Conservation (phyloP, 768 basidiomycete species). For the Guyanaporus albipodus region DNA sequence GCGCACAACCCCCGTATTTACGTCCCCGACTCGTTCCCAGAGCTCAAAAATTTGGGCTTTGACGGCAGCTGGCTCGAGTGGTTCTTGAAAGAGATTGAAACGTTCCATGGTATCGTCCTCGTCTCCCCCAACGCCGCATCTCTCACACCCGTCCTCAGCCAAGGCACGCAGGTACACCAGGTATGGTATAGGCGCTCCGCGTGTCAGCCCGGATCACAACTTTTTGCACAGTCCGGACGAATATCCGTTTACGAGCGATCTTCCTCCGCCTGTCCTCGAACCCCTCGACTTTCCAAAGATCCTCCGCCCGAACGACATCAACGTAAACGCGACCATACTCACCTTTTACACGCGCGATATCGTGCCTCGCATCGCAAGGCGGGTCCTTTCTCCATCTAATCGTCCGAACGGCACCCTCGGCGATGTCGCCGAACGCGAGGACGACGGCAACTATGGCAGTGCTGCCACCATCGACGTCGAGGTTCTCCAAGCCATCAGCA, state of each 20-base stretch:
- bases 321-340: constrained; percentile 83
- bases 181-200: constrained; percentile 37
- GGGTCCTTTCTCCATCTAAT: constrained; percentile 58
- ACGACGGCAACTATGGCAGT: constrained; percentile 98
- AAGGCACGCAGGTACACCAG: constrained; percentile 95
- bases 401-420: constrained; percentile 63
- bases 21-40: constrained; percentile 69
- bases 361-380: constrained; percentile 83
- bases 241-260: constrained; percentile 84
- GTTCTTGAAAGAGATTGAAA: constrained; percentile 94
- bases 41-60: constrained; percentile 71
- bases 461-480: constrained; percentile 94
- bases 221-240: constrained; percentile 80
- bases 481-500: constrained; percentile 95
- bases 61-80: constrained; percentile 93
- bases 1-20: constrained; percentile 92
- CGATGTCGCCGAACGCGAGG: constrained; percentile 70
- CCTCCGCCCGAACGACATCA: constrained; percentile 74
- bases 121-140: background rate
- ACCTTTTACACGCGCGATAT: constrained; percentile 86
- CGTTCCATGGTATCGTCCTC: constrained; percentile 77
- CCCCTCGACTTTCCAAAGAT: constrained; percentile 71
- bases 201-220: background rate
- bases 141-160: constrained; percentile 44
- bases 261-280: constrained; percentile 80